Evolutionary conservation across 176 grass and related monocot genomes (phyloP).

Genomic region (Phoenix roebelenii): DNA sequence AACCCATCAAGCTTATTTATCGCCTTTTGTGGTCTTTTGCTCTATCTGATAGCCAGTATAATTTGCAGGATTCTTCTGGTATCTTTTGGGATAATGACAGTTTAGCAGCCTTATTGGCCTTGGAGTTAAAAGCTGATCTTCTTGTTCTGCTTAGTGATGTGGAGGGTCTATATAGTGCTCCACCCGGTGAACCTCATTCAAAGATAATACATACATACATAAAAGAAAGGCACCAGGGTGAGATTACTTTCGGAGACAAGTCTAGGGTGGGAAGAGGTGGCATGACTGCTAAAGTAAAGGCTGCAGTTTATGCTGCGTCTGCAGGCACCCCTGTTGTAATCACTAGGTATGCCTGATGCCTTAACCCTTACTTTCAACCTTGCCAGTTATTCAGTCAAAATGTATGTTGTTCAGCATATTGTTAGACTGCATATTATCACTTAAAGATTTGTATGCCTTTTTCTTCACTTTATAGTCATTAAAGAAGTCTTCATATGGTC

Average conservation of each 20-base stretch:
- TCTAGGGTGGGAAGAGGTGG: conserved; percentile 95
- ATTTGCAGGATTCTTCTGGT: conserved; percentile 83
- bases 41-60: conserved; percentile 2
- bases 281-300: conserved; percentile 96
- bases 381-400: too few relatives aligned
- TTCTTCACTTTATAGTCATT: too few relatives aligned
- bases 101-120: conserved; percentile 82
- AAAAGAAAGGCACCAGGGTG: conserved; percentile 74
- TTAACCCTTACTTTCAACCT: background rate
- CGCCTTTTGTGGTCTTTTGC: too few relatives aligned
- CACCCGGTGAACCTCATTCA: conserved; percentile 71
- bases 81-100: conserved; percentile 99
- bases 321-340: conserved; percentile 86
- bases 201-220: conserved; percentile 85
- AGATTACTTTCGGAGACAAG: conserved; percentile 96
- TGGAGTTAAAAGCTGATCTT: conserved; percentile 86
- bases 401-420: too few relatives aligned
- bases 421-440: too few relatives aligned
- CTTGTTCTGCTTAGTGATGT: conserved; percentile 93
- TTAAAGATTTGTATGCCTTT: too few relatives aligned
- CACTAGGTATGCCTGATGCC: conserved; percentile 36
- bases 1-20: too few relatives aligned
- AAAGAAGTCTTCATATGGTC: too few relatives aligned
- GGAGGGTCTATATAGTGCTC: conserved; percentile 88
- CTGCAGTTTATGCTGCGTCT: conserved; percentile 65